phyloP scores from a whole-genome alignment of 768 basidiomycete species.

The Dentipellis sp. region DNA sequence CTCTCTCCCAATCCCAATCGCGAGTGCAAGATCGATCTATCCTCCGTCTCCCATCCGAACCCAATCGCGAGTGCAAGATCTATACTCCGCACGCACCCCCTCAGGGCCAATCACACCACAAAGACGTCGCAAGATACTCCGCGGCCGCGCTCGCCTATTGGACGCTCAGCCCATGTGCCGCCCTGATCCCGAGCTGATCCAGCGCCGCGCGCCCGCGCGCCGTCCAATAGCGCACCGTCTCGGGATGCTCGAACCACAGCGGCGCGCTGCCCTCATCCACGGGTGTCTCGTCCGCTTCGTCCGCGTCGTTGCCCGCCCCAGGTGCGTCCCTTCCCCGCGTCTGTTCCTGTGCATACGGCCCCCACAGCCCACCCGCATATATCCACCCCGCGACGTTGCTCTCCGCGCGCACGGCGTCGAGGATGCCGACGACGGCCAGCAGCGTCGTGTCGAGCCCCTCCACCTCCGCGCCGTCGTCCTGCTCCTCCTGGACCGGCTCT shows the following conservation, averaged over 20 bases:
- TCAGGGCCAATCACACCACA: too few relatives aligned
- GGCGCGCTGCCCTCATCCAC: not conserved
- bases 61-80: too few relatives aligned
- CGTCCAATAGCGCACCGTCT: conserved; percentile 40
- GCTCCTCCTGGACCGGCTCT: not conserved
- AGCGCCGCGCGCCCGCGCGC: conserved; percentile 41
- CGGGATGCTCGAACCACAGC: conserved; percentile 47
- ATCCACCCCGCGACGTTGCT: conserved; percentile 65
- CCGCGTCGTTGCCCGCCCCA: not conserved
- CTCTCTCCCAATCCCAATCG: too few relatives aligned
- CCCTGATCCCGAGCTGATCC: conserved; percentile 35
- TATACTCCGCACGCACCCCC: too few relatives aligned
- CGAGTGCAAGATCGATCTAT: too few relatives aligned
- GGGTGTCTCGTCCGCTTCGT: not conserved
- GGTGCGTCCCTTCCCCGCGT: not conserved
- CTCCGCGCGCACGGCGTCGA: conserved; percentile 50
- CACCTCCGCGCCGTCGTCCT: not conserved
- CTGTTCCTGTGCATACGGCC: conserved; percentile 2
- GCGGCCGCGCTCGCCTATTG: not conserved
- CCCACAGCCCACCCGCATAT: conserved; percentile 41
- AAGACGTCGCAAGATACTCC: too few relatives aligned
- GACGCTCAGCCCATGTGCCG: conserved; percentile 28
- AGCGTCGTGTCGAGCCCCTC: conserved; percentile 41
- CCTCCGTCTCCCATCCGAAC: too few relatives aligned
- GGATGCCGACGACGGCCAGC: conserved; percentile 57